Evolutionary conservation across 2,329 filamentous ascomycete species (phyloP), one percentile per base, ranked within the genome.

Genomic region (Phyllosticta capitalensis): DNA sequence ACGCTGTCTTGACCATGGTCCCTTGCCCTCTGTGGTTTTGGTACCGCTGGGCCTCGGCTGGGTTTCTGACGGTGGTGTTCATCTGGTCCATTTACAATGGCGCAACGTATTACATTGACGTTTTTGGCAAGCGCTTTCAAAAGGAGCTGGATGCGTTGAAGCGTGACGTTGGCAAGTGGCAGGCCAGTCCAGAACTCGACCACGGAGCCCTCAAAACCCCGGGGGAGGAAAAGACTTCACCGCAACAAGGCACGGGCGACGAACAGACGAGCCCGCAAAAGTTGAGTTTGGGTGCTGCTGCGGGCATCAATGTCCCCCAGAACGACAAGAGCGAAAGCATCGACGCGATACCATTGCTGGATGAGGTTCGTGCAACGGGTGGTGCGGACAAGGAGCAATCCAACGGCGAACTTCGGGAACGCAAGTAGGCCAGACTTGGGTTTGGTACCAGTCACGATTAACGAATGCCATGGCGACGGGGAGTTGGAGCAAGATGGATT

Each of bases 41-140:
- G 79, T 94, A 86, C 69, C 84, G 87, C 52, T 90, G 86, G 81
- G 86, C 89, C 0, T 94, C 89, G 49, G 84, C 86, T 1, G 65
- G 72, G 0, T 99, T 96, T 74, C 79, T 99, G 52, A 79, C 87
- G 58, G 76, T 83, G 2, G 85, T 99, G n/a, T 97, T 99, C 69
- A 80, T 84, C 51, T 96, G 92, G 91, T 95, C 90, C 66, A 88
- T 96, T 59, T 95, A 96, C 77, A 99, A 99, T 67, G 94, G 94
- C 30, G 90, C 94, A 19, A 97, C 92, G 0, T 99, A 89, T 74
- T 99, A 99, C 74, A 97, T 99, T 68, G 94, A 99, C 67, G 90
- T 97, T 1, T 99, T 97, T 71, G 94, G 95, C 58, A 95, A 89
- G 67, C 85, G 92, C 2, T 97, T 99, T 79, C 90, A 99, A 78